These are phyloP conservation scores for Schwanniomyces occidentalis DNA, from an alignment of 805 yeast species.

Conservation along the genomic window DNA sequence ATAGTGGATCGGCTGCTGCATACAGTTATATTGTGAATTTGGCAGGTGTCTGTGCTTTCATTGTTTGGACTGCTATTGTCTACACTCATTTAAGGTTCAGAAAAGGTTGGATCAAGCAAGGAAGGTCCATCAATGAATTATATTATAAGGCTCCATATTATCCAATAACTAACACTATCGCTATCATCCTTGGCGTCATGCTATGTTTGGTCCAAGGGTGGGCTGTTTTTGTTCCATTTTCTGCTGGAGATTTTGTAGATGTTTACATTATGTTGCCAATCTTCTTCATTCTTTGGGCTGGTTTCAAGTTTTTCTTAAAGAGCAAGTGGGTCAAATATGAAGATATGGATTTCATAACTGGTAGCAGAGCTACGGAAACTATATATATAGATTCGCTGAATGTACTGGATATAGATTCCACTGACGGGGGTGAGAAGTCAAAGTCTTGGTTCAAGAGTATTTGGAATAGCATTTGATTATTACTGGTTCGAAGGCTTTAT, in stretches of 20 bases:
- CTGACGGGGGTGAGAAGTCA: no score
- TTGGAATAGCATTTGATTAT: no score
- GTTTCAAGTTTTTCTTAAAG: conserved; percentile 30
- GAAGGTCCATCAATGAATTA: conserved; percentile 12
- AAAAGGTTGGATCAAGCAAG: conserved; percentile 20
- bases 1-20: conserved; percentile 16
- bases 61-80: conserved; percentile 23
- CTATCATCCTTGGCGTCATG: conserved; percentile 14
- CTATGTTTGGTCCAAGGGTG: conserved; percentile 23
- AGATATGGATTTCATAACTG: conserved; percentile 50
- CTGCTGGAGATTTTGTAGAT: conserved; percentile 20
- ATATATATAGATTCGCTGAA: conserved; percentile 6
- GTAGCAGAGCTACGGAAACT: conserved; percentile 17
- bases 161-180: conserved; percentile 16
- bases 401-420: no score
- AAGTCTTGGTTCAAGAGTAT: no score
- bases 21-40: conserved; percentile 18
- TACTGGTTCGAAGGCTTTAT: no score
- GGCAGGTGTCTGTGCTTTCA: conserved; percentile 20
- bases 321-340: conserved; percentile 37
- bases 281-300: conserved; percentile 31
- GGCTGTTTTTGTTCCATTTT: conserved; percentile 21
- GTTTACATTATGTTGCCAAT: conserved; percentile 19
- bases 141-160: conserved; percentile 17
- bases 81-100: conserved; percentile 19